Evolutionary conservation across 768 basidiomycete species (phyloP), one percentile per base, ranked within the genome.

Genomic region (Suillus brevipes): DNA sequence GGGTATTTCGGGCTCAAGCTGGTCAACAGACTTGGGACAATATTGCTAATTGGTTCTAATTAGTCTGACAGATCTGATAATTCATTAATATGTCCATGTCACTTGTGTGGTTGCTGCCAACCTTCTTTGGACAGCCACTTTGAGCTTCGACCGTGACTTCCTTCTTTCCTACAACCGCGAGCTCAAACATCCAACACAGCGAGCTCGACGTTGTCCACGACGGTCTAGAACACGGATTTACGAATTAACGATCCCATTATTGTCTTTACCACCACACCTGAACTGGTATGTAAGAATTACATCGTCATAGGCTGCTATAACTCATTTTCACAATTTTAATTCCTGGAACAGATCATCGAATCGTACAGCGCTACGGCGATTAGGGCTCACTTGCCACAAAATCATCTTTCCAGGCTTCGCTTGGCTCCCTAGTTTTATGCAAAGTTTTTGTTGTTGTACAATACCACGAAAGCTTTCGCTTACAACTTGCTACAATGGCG

Each of bases 401-500:
- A 38, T 38, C 37, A 31, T 59, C 25, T 25, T 40, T 16, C 18
- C 38, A 40, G 20, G 9, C 16, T 58, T 58, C 25, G 16, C 37
- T 25, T 59, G 58, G 40, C 8, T 40, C 28, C 18, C 28, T 59
- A 59, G 40, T 59, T 18, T 40, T 59, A 40, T 42, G 20, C 58
- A 20, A n/a, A 59, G 10, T 59, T 31, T 59, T 59, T 42, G 42
- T 59, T 59, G 38, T 38, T 38, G 37, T 40, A 18, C 58, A 59
- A 42, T 42, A 59, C 42, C 38, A 31, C 58, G 38, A 20, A 52
- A 59, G 25, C 12, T 59, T 59, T 10, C 12, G 31, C 28, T 18
- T 59, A 59, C 58, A 31, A 42, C 25, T 59, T 59, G 28, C 40
- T 42, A 59, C 40, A 5, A 59, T 59, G 58, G 18, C 58, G 13